Percentiles rank a stretch among this genome's conserved stretches.
These are phyloP conservation scores for Dentiscutata heterogama DNA, from an alignment of 371 early-diverging fungal species.

Conservation along the genomic window DNA sequence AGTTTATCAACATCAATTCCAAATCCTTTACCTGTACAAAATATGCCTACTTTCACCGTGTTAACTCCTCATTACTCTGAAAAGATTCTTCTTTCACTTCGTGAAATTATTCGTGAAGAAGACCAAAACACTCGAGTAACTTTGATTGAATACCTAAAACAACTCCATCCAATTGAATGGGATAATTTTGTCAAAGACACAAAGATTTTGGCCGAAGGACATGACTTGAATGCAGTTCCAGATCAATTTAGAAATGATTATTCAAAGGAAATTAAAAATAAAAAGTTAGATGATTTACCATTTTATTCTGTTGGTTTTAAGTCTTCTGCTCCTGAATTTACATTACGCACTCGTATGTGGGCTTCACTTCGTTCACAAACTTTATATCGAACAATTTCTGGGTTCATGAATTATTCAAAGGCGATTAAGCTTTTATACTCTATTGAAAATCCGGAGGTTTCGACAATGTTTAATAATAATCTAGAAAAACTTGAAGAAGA, in stretches of 20 bases:
- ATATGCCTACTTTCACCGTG: slow-evolving; percentile 91
- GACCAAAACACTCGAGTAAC: slow-evolving; percentile 87
- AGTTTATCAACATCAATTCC: slow-evolving; percentile 89
- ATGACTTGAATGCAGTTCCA: slow-evolving; percentile 49
- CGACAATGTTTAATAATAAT: slow-evolving; percentile 69
- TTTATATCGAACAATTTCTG: slow-evolving; percentile 87
- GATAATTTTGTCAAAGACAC: slow-evolving; percentile 93
- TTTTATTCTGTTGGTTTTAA: slow-evolving; percentile 89
- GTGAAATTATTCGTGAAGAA: slow-evolving; percentile 88
- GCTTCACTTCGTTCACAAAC: slow-evolving; percentile 91
- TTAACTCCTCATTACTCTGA: slow-evolving; percentile 92
- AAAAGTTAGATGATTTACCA: slow-evolving; percentile 78
- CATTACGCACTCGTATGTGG: slow-evolving; percentile 90
- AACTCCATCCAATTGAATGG: slow-evolving; percentile 88
- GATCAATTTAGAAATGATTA: slow-evolving; percentile 11
- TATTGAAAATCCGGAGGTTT: slow-evolving; percentile 85
- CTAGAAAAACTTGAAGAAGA: slow-evolving; percentile 75
- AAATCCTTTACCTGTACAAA: slow-evolving; percentile 82
- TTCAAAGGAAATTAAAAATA: slow-evolving; percentile 51
- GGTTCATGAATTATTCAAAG: slow-evolving; percentile 91
- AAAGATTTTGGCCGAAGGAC: slow-evolving; percentile 81
- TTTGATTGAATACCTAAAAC: slow-evolving; percentile 87
- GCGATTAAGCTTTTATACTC: slow-evolving; percentile 85
- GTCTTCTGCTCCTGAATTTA: slow-evolving; percentile 83
- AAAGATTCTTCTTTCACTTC: slow-evolving; percentile 83